phyloP scores from a whole-genome alignment of 768 basidiomycete species.

The Gloeostereum incarnatum region DNA sequence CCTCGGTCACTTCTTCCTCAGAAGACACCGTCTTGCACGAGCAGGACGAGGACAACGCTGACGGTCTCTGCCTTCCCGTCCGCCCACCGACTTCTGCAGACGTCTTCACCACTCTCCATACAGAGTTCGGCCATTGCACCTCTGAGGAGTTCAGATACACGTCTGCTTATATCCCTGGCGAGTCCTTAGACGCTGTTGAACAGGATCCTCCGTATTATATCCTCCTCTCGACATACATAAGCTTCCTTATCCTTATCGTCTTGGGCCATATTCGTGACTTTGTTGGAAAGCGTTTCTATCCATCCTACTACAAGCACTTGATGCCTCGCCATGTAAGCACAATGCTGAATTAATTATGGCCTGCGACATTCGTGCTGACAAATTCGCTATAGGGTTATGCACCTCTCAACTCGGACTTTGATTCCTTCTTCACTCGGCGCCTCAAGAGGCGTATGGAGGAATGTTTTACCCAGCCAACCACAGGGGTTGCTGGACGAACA shows the following conservation, averaged over 20 bases:
- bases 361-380: too few species aligned
- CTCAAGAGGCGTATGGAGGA: slow-evolving; percentile 93
- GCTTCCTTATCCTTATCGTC: slow-evolving; percentile 86
- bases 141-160: slow-evolving; percentile 66
- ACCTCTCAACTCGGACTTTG: slow-evolving; percentile 94
- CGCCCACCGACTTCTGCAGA: slow-evolving; percentile 77
- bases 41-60: slow-evolving; percentile 35
- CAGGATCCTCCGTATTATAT: slow-evolving; percentile 92
- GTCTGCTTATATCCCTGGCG: slow-evolving; percentile 48
- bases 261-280: slow-evolving; percentile 95
- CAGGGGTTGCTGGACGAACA: slow-evolving; percentile 93
- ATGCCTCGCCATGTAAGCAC: slow-evolving; percentile 76
- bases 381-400: slow-evolving; percentile 71
- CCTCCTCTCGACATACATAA: slow-evolving; percentile 84
- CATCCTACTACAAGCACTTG: slow-evolving; percentile 68
- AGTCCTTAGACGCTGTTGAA: slow-evolving; percentile 47
- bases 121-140: slow-evolving; percentile 89
- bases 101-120: slow-evolving; percentile 69
- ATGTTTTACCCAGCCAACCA: slow-evolving; percentile 88
- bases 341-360: too few species aligned
- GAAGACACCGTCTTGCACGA: slow-evolving; percentile 61
- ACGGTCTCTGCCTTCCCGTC: slow-evolving; percentile 51
- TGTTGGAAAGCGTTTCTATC: slow-evolving; percentile 75
- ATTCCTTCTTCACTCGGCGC: slow-evolving; percentile 97
- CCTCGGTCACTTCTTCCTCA: slow-evolving; percentile 58